These are phyloP conservation scores for Jatropha podagrica DNA, from an alignment of 441 rosid species.

Conservation along the genomic window DNA sequence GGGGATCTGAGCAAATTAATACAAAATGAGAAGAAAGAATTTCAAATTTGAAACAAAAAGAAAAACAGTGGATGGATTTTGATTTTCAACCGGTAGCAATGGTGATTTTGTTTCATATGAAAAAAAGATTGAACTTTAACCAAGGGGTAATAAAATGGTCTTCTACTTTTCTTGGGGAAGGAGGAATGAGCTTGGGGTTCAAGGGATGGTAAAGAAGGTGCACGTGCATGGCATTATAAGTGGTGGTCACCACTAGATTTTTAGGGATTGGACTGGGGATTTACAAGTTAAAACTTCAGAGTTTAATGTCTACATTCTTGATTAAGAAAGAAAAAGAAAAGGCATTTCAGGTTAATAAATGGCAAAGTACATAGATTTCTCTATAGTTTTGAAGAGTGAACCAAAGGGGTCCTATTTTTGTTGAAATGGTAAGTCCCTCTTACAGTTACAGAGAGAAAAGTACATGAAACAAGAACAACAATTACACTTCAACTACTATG, in stretches of 20 bases:
- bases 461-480: too few species aligned
- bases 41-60: too few species aligned
- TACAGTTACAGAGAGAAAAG: too few species aligned
- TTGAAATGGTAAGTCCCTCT: too few species aligned
- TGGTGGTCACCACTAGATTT: slow-evolving; percentile 21
- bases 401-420: too few species aligned
- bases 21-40: too few species aligned
- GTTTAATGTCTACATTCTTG: slow-evolving; percentile 14
- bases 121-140: slow-evolving; percentile 16
- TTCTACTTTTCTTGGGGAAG: slow-evolving; percentile 12
- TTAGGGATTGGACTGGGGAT: slow-evolving; percentile 24
- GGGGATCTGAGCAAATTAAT: too few species aligned
- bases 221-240: slow-evolving; percentile 28
- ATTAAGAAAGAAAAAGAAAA: not conserved
- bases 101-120: not conserved
- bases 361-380: not conserved
- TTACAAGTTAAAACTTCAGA: not conserved
- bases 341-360: not conserved
- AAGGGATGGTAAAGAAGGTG: slow-evolving; percentile 12
- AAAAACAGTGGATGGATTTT: not conserved
- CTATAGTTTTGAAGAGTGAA: not conserved
- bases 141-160: slow-evolving; percentile 20
- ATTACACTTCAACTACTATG: too few species aligned
- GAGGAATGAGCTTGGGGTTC: slow-evolving; percentile 12
- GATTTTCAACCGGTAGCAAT: not conserved